Evolutionary conservation across 2,329 filamentous ascomycete genomes (phyloP).

Genomic region (Cladosporium sp.): DNA sequence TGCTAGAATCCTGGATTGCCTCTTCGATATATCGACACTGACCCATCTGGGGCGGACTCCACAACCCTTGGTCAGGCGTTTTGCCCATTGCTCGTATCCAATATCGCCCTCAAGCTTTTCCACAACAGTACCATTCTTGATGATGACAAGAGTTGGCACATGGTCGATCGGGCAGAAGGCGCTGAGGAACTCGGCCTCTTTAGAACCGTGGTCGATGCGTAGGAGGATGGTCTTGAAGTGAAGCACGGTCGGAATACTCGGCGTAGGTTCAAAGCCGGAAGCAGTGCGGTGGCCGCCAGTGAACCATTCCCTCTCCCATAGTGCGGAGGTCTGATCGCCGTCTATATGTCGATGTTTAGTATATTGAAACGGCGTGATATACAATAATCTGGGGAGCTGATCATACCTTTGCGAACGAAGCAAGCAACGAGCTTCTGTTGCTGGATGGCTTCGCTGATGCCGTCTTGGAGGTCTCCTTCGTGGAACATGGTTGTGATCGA

Average conservation of each 20-base stretch:
- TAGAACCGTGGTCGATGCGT: constrained; percentile 65
- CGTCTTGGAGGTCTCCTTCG: constrained; percentile 71
- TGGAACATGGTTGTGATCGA: constrained; percentile 64
- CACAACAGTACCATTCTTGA: constrained; percentile 68
- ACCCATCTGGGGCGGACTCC: neutral
- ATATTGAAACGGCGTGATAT: neutral
- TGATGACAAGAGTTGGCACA: constrained; percentile 74
- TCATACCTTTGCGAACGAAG: constrained; percentile 59
- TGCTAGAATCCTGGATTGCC: too few relatives aligned
- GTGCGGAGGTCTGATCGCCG: constrained; percentile 61
- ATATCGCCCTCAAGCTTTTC: constrained; percentile 67
- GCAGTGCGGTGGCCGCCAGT: neutral
- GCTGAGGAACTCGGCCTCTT: constrained; percentile 75
- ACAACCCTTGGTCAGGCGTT: constrained; percentile 46
- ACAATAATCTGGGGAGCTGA: neutral
- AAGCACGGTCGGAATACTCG: constrained; percentile 28
- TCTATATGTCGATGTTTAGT: constrained; percentile 39
- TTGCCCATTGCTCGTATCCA: constrained; percentile 61
- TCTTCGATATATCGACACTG: neutral
- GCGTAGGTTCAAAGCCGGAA: constrained; percentile 43
- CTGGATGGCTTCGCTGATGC: constrained; percentile 70
- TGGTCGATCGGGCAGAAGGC: constrained; percentile 78
- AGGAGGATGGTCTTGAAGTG: constrained; percentile 60
- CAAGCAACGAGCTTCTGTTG: constrained; percentile 76
- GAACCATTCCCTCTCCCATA: constrained; percentile 33